Base-by-base conservation (phyloP, 352 stramenopile genomes). In the Phytophthora colocasiae region DNA sequence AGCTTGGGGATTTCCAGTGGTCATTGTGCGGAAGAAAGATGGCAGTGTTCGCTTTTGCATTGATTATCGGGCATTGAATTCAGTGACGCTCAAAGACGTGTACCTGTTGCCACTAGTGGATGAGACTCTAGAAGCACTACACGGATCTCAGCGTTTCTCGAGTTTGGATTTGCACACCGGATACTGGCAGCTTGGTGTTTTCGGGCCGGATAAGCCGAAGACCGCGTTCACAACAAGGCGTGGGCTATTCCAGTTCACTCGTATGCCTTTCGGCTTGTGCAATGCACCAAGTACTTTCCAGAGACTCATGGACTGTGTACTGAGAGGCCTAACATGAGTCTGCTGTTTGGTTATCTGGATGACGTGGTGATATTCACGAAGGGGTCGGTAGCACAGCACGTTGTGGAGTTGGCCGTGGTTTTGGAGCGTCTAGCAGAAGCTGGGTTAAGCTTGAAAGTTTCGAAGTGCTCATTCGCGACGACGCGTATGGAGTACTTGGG, bases 331-430 rank as follows among this genome's bases (percentile, higher is more conserved):
- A 6, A 54, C 61, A 6, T 74, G 53, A 56, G 38, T 64, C 6
- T 62, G 53, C 9, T 75, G 66, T 15, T 12, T 75, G 0, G 57
- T 79, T 75, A 70, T 10, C 22, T 73, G 0, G 62, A 78, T 38
- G 71, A 75, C 27, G 59, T 78, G 4, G 40, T 78, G 0, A 40
- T 78, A 4, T 73, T 62, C 36, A 65, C 58, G 2, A 69, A 73
- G 19, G 62, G 66, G 0, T 24, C n/a, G 0, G 36, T 75, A 0
- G 58, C 58, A 4, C 17, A 39, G 2, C 66, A 76, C 19, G 29
- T 69, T 6, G 55, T 75, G 1, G 54, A 71, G 8, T 31, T 76
- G 6, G 57, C 63, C 0, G 40, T 32, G 3, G 71, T 76, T 12
- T 26, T 52, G 1, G 45, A 52, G 10, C 45, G 45, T 5, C 29